Evolutionary conservation across 169 alveolate species (phyloP).

Genomic region (Cardiosporidium cionae): DNA sequence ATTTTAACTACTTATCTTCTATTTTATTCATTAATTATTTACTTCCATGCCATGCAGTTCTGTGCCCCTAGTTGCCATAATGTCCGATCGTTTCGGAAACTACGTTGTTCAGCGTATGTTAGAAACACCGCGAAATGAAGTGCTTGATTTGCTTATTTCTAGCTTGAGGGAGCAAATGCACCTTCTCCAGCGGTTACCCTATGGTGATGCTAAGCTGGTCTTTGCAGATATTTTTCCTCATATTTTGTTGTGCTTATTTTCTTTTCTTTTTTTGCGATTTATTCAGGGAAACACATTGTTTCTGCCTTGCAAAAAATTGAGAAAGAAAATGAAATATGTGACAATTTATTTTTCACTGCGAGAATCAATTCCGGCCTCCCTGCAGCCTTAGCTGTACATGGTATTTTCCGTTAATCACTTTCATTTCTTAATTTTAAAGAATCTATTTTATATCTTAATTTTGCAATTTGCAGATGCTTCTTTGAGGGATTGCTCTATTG

Average conservation of each 20-base stretch:
- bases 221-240: not conserved
- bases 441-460: too few species aligned
- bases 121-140: constrained; percentile 40
- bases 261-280: not conserved
- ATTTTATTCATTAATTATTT: not conserved
- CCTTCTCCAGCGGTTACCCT: constrained; percentile 34
- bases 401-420: too few species aligned
- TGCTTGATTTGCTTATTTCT: constrained; percentile 29
- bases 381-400: too few species aligned
- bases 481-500: too few species aligned
- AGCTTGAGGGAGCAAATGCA: constrained; percentile 38
- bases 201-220: not conserved
- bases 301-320: constrained; percentile 41
- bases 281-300: constrained; percentile 45
- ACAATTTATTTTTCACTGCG: too few species aligned
- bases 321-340: too few species aligned
- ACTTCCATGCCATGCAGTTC: not conserved
- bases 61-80: constrained; percentile 28
- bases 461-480: too few species aligned
- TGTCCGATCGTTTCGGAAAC: constrained; percentile 70
- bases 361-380: too few species aligned
- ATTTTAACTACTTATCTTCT: too few species aligned
- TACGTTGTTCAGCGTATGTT: constrained; percentile 69
- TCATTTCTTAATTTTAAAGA: too few species aligned
- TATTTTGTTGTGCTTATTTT: not conserved